These are phyloP conservation scores for Penicillium nucicola DNA, from an alignment of 495 filamentous ascomycete genomes.

Conservation along the genomic window DNA sequence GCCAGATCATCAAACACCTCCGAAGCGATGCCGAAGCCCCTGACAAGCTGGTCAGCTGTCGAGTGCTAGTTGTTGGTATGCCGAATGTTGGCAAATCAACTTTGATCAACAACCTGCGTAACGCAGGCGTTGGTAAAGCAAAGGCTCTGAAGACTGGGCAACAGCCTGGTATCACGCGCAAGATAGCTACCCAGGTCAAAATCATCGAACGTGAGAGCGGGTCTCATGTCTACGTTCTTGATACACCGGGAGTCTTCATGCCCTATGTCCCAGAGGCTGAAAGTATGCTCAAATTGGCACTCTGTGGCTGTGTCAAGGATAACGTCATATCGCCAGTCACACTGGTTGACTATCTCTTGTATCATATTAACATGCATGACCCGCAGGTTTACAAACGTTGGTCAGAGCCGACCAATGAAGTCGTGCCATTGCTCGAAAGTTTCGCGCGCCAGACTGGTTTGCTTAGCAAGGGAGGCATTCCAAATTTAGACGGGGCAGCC, in stretches of 20 bases:
- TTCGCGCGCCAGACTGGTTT: slow-evolving; percentile 73
- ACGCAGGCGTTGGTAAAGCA: slow-evolving; percentile 59
- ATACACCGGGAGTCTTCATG: slow-evolving; percentile 86
- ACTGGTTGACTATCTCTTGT: slow-evolving; percentile 86
- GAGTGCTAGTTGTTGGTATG: slow-evolving; percentile 91
- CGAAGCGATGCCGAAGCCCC: slow-evolving; percentile 41
- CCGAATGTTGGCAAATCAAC: slow-evolving; percentile 92
- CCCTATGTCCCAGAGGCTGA: slow-evolving; percentile 82
- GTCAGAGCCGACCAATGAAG: slow-evolving; percentile 75
- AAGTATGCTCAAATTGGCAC: slow-evolving; percentile 87
- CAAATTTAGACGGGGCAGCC: slow-evolving; percentile 70
- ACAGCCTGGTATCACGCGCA: slow-evolving; percentile 86
- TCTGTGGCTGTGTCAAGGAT: slow-evolving; percentile 90
- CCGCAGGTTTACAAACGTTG: slow-evolving; percentile 60
- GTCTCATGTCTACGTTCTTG: slow-evolving; percentile 63
- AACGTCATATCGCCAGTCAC: slow-evolving; percentile 70
- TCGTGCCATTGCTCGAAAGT: slow-evolving; percentile 61
- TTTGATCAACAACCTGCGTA: slow-evolving; percentile 81
- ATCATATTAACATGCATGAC: slow-evolving; percentile 66
- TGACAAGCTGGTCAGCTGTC: slow-evolving; percentile 63
- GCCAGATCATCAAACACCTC: slow-evolving; percentile 55
- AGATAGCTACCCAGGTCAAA: slow-evolving; percentile 78
- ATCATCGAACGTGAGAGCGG: slow-evolving; percentile 57
- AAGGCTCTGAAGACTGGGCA: slow-evolving; percentile 83
- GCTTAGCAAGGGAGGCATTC: slow-evolving; percentile 68